A percentile compares a stretch with the other conserved stretches of the same genome.
These are phyloP conservation scores for Cardamine chenopodiifolia DNA, from an alignment of 345 rosid genomes.

Conservation along the genomic window DNA sequence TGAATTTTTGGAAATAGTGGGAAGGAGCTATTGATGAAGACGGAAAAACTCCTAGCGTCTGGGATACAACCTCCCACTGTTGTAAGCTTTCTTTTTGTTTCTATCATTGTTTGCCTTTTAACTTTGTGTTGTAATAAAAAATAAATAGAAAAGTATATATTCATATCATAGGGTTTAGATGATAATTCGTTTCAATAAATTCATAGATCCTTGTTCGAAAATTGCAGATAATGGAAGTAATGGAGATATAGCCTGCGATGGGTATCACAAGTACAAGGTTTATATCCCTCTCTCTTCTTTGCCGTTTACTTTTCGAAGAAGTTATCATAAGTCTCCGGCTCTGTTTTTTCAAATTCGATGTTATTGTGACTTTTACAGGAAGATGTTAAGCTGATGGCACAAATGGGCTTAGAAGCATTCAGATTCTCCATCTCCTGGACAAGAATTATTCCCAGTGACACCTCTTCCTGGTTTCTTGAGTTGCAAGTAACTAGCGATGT, in stretches of 20 bases:
- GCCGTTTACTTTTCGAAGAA: background rate
- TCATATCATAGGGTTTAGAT: no score
- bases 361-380: constrained; percentile 47
- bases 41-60: constrained; percentile 62
- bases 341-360: background rate
- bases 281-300: background rate
- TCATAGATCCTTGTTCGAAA: background rate
- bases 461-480: background rate
- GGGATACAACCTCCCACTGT: constrained; percentile 58
- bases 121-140: background rate
- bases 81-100: constrained; percentile 30
- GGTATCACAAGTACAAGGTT: constrained; percentile 72
- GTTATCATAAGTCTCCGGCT: background rate
- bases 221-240: constrained; percentile 37
- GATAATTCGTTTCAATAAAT: no score
- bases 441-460: constrained; percentile 73
- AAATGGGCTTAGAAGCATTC: constrained; percentile 64
- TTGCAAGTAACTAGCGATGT: background rate
- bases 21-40: constrained; percentile 69
- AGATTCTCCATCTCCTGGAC: constrained; percentile 87
- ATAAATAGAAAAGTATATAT: no score
- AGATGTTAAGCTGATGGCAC: constrained; percentile 76
- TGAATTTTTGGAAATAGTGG: constrained; percentile 25
- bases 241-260: constrained; percentile 64
- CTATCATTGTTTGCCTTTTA: no score